Evolutionary conservation across 106 monocot species (phyloP).

Genomic region (Cymbidium sinense): DNA sequence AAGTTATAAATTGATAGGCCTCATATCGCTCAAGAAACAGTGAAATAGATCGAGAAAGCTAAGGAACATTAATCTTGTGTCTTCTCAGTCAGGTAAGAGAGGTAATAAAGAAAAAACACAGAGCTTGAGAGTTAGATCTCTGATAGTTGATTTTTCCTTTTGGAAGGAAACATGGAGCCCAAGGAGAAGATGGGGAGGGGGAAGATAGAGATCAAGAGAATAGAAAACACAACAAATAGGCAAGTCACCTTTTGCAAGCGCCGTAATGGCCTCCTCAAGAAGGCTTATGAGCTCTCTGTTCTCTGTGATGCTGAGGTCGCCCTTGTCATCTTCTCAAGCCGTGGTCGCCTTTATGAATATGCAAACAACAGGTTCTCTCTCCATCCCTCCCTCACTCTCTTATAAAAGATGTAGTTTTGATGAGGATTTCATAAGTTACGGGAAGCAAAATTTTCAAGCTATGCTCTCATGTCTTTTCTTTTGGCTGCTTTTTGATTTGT

Average conservation of each 20-base stretch:
- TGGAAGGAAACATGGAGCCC: constrained; percentile 15
- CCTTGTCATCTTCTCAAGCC: constrained; percentile 76
- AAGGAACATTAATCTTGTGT: neutral
- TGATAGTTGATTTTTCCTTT: neutral
- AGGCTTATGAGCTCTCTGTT: constrained; percentile 74
- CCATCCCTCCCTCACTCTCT: neutral
- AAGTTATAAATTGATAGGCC: neutral
- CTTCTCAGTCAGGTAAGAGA: constrained; percentile 3
- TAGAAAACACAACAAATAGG: constrained; percentile 47
- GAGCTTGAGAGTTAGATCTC: neutral
- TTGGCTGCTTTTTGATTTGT: neutral
- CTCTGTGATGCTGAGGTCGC: constrained; percentile 78
- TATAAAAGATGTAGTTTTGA: neutral
- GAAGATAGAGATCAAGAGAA: constrained; percentile 54
- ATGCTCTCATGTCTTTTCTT: neutral
- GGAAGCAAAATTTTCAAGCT: constrained; percentile 2
- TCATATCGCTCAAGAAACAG: neutral
- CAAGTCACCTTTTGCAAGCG: constrained; percentile 57
- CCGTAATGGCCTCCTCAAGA: constrained; percentile 59
- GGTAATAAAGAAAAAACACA: neutral
- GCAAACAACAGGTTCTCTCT: constrained; percentile 34
- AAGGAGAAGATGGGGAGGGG: constrained; percentile 42
- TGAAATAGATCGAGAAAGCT: neutral
- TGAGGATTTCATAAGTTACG: neutral
- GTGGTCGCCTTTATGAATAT: constrained; percentile 82